These are phyloP conservation scores for Mycena albidolilacea DNA, from an alignment of 768 basidiomycete genomes.

Conservation along the genomic window DNA sequence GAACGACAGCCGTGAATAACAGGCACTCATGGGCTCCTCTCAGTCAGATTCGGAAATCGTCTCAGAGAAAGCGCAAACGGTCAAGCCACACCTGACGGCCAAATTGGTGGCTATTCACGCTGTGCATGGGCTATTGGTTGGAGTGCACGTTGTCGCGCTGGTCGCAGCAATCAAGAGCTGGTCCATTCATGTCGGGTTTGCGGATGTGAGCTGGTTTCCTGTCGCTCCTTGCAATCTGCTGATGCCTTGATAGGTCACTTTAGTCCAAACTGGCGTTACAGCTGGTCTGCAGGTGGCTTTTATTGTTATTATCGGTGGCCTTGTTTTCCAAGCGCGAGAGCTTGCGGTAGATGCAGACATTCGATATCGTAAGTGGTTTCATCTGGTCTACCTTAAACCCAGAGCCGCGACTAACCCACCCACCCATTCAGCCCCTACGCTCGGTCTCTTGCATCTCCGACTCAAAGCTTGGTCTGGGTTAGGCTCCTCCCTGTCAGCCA, in stretches of 20 bases:
- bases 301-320: conserved; percentile 10
- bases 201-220: background rate
- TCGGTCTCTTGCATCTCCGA: conserved; percentile 33
- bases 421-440: conserved; percentile 16
- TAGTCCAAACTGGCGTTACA: conserved; percentile 25
- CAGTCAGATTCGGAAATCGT: no score
- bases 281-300: conserved; percentile 11
- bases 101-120: no score
- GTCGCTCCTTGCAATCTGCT: background rate
- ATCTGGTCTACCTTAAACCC: background rate
- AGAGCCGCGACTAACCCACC: background rate
- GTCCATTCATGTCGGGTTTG: background rate
- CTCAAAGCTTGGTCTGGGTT: conserved; percentile 29
- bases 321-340: conserved; percentile 19
- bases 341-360: conserved; percentile 16
- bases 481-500: conserved; percentile 12
- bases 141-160: conserved; percentile 4
- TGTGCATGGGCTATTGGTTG: no score
- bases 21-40: no score
- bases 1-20: no score
- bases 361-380: background rate
- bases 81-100: no score
- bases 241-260: background rate
- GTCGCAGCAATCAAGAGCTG: conserved; percentile 7
- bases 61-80: no score